Base-by-base conservation (phyloP, 768 basidiomycete genomes). In the Porpolomopsis calyptriformis region DNA sequence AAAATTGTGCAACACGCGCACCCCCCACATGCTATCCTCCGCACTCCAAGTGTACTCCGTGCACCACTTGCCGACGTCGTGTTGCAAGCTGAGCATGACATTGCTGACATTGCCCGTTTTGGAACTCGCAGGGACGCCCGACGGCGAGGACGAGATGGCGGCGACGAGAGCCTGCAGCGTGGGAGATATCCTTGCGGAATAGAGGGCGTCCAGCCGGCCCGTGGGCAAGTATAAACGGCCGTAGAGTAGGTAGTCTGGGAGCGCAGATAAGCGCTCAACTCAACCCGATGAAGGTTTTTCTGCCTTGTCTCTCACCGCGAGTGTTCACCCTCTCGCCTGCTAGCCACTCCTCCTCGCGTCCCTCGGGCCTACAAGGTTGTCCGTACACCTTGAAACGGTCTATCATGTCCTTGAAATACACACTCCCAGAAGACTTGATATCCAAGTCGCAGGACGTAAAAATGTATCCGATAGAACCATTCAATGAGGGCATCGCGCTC, bases 41-140 rank as follows among this genome's bases (percentile, higher is more conserved):
- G 88, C 87, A 52, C 90, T 92, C 72, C 85, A 97, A 2, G 85
- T 86, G 53, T 94, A 97, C 61, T 98, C 94, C 2, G 85, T 82
- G 53, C 88, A 88, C 80, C 85, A 92, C 53, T 85, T 79, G 2
- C 93, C 94, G 7, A 85, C 77, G 58, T 96, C 91, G 57, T 96
- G 92, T 61, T 94, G 91, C 27, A 97, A 63, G 52, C 77, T 87
- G 55, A 97, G 61, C 76, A 96, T 82, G 58, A 79, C 58, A 51
- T 86, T 86, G 58, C 76, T 85, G 49, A 69, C 65, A 53, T 74
- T 71, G 40, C 70, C 66, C 43, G 67, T 55, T 52, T 59, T 65
- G 50, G 63, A 66, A 53, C 71, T 67, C n/a, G 60, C 62, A 18
- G 70, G 62, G 1, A 66, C 53, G 55, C 61, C 72, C 16, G 77